Evolutionary conservation across 2,329 filamentous ascomycete species (phyloP).

Genomic region (Fusarium sp.): DNA sequence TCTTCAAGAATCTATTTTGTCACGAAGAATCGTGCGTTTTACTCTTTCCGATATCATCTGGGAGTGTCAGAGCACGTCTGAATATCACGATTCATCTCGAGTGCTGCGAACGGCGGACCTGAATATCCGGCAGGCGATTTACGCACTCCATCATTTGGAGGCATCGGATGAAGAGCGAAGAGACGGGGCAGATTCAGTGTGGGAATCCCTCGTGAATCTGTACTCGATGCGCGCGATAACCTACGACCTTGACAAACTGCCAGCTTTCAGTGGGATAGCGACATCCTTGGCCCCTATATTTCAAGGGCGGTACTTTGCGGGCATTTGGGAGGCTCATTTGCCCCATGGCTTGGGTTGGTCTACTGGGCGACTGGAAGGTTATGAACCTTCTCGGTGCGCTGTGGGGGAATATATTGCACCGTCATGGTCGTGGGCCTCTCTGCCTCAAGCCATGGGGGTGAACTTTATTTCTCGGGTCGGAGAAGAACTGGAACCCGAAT

Average conservation of each 20-base stretch:
- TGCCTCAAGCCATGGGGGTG: background rate
- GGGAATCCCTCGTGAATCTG: background rate
- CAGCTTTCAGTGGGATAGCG: background rate
- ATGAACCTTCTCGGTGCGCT: background rate
- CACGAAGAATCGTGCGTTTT: background rate
- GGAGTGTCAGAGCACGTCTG: background rate
- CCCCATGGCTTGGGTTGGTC: background rate
- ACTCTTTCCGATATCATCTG: background rate
- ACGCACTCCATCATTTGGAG: background rate
- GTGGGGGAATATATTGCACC: background rate
- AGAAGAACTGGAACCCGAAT: background rate
- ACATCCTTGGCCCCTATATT: background rate
- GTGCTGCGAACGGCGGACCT: background rate
- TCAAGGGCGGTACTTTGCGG: background rate
- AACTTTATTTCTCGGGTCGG: background rate
- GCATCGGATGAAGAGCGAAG: background rate
- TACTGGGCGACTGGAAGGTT: background rate
- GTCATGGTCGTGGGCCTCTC: conserved; percentile 4
- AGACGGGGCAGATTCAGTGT: background rate
- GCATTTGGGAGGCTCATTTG: background rate
- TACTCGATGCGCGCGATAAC: background rate
- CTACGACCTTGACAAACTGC: background rate
- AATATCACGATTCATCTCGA: background rate
- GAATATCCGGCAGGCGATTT: background rate
- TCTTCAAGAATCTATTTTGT: background rate